Base-by-base conservation (phyloP, 2,329 filamentous ascomycete species). In the Aureobasidium pullulans region DNA sequence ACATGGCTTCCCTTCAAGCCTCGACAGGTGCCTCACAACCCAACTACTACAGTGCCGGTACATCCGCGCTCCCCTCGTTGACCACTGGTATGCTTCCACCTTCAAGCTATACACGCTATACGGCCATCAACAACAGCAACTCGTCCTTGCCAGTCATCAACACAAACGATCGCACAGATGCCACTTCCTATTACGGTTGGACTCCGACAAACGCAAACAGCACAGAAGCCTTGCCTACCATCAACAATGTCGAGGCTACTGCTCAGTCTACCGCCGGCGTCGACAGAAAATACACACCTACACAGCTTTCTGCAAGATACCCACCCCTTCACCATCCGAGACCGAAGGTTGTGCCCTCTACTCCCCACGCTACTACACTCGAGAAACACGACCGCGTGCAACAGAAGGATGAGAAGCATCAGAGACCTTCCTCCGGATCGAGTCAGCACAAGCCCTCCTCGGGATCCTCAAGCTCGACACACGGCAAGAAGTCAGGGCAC, bases 131-230 rank as follows among this genome's bases (percentile, higher is more conserved):
- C 19, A 44, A 11, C 13, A 29, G n/a, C 31, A 44, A 47, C n/a
- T 44, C 57, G n/a, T 40, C 54, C 6, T 11, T 48, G 28, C 42
- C 44, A n/a, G 29, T 28, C 28, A 43, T 43, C 29, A 50, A 43
- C 28, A 43, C 46, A 7, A 16, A 19, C 13, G 40, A 37, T 23
- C 56, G 42, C 9, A 23, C 36, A 23, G 46, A 49, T n/a, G 9
- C 32, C 10, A 28, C 53, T 10, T 36, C 57, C 15, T 52, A 44
- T 13, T 52, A 59, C 40, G 31, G 47, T 39, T 59, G 57, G 57
- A 46, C 37, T 6, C 32, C 48, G 7, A 42, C 44, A 5, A 59
- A 50, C 15, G 40, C 34, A 23, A 44, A 36, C 23, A 23, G 43
- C 31, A 44, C 43, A 3, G 42, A 42, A 28, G 29, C n/a, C 10